These are phyloP conservation scores for Vicia villosa DNA, from an alignment of 306 rosid genomes.

Conservation along the genomic window DNA sequence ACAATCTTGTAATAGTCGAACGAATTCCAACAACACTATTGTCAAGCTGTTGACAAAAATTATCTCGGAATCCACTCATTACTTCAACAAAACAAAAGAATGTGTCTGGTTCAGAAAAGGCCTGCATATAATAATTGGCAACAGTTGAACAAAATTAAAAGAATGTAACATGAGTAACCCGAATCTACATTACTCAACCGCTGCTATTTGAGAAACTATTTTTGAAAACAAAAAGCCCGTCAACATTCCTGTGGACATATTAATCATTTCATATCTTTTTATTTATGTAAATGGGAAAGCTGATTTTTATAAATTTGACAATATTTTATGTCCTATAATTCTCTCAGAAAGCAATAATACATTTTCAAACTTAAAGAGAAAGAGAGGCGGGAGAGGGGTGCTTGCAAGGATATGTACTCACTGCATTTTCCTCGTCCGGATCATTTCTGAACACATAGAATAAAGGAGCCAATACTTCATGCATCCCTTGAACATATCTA, in stretches of 20 bases:
- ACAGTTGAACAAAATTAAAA: conserved; percentile 29
- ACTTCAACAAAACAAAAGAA: conserved; percentile 97
- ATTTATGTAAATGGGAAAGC: background rate
- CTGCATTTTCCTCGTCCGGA: conserved; percentile 81
- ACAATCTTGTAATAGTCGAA: conserved; percentile 80
- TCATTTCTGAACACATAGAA: conserved; percentile 85
- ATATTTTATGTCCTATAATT: background rate
- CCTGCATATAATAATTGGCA: conserved; percentile 57
- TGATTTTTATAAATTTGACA: conserved; percentile 7
- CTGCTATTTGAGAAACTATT: conserved; percentile 10
- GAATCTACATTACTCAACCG: conserved; percentile 11
- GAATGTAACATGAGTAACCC: conserved; percentile 7
- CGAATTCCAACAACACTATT: conserved; percentile 95
- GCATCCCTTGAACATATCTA: conserved; percentile 99
- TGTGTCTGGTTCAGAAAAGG: conserved; percentile 88
- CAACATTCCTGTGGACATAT: conserved; percentile 18
- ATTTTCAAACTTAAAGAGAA: conserved; percentile 1
- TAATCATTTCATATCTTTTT: conserved; percentile 7
- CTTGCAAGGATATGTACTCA: conserved; percentile 44
- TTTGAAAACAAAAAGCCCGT: conserved; percentile 6
- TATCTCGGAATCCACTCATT: conserved; percentile 89
- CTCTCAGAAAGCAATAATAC: conserved; percentile 6
- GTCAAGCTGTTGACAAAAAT: conserved; percentile 96
- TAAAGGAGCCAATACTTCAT: conserved; percentile 92
- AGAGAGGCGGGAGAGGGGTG: background rate